Percentiles rank a stretch among this genome's conserved stretches.
These are phyloP conservation scores for Colletotrichum kahawae DNA, from an alignment of 2,329 filamentous ascomycete genomes.

Conservation along the genomic window DNA sequence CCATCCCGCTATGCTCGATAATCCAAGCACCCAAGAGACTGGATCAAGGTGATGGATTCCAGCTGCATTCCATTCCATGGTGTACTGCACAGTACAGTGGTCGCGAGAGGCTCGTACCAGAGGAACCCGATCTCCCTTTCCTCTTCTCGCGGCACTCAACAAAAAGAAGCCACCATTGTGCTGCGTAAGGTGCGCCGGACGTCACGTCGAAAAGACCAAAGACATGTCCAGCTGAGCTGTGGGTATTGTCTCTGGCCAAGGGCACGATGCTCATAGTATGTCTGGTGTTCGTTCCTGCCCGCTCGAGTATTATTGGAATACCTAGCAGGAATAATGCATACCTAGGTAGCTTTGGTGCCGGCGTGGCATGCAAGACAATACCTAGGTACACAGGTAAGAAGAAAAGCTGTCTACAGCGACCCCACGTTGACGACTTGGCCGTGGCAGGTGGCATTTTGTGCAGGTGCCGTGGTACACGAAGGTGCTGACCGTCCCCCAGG, in stretches of 20 bases:
- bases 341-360: background rate
- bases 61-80: slow-evolving; percentile 18
- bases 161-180: background rate
- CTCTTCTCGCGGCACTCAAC: background rate
- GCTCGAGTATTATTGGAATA: background rate
- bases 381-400: background rate
- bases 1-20: slow-evolving; percentile 14
- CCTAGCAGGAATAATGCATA: background rate
- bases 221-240: background rate
- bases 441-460: background rate
- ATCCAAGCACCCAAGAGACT: background rate
- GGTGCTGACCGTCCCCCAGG: background rate
- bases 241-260: background rate
- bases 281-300: background rate
- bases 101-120: background rate
- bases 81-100: background rate
- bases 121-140: background rate
- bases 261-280: background rate
- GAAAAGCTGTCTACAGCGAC: background rate
- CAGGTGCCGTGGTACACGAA: too few species aligned
- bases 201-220: background rate
- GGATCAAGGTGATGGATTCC: slow-evolving; percentile 4
- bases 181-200: background rate
- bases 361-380: background rate
- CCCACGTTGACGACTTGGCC: background rate